Evolutionary conservation across 164 flowering plant genomes (phyloP), one percentile per base, ranked within the genome.

Genomic region (Berberis vulgaris): DNA sequence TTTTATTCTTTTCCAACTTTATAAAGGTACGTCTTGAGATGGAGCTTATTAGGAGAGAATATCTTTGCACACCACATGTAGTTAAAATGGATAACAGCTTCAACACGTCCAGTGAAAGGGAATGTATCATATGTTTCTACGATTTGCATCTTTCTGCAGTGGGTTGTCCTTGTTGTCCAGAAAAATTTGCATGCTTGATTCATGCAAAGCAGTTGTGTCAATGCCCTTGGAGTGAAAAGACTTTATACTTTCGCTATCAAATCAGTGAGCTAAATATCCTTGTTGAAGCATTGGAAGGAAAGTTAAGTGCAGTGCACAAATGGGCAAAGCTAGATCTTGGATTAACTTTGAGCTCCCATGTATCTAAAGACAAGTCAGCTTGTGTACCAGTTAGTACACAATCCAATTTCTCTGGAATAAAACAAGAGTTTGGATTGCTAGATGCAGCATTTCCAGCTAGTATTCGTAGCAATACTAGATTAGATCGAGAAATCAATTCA

Each of bases 261-360:
- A 81, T 79, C 43, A 58, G 57, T 42, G 90, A 91, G 41, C 73
- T 87, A 47, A 65, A 82, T 61, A 8, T 76, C 49, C 83, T 88
- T 57, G 69, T 77, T 53, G 84, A 86, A 60, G 94, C 92, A 49
- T 57, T 84, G 71, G 86, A 80, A 74, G 95, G 96, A 42, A 84
- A 86, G 70, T 63, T 86, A 64, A 82, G 85, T 78, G 82, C 96
- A 10, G 69, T 86, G 44, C 75, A 84, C 72, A 78, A 77, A 78
- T 90, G 97, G 97, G 94, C 92, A 64, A 82, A 72, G 54, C 52
- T 57, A 65, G 79, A 81, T 72, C 84, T 86, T 61, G 87, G 91
- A 52, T 70, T 93, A 61, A 62, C 78, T 57, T 68, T 93, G 59
- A 69, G 72, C 40, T 74, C 82, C 13, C 67, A 62, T 63, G 72